Base-by-base conservation (phyloP, 2,329 filamentous ascomycete species). In the Alternaria sp. region DNA sequence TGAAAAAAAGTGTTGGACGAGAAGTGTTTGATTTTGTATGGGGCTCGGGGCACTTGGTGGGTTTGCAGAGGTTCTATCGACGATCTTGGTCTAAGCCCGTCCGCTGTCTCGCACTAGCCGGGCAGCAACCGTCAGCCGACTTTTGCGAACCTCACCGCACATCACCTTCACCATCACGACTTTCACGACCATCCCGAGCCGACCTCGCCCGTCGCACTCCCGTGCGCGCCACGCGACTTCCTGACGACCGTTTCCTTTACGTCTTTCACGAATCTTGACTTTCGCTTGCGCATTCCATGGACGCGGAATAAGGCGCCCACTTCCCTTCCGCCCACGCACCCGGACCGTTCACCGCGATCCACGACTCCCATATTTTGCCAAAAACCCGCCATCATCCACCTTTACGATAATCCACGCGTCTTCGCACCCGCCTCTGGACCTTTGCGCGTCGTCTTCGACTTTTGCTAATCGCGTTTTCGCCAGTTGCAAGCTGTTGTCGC, bases 211-310 rank as follows among this genome's bases (percentile, higher is more conserved):
- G 64, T 68, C 68, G 63, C 69, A 65, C 63, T 64, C 65, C 68
- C 56, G 70, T 70, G 70, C 66, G 61, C 69, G 65, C 57, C 43
- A 47, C 57, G 46, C 64, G 43, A 36, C 51, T 47, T 42, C 59
- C 57, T 62, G 49, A 67, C 68, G 54, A 65, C 66, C 57, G 53
- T 72, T 71, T 68, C 67, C 67, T 70, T 70, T 70, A 65, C 63
- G 44, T 71, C 53, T 51, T 59, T 44, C 63, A 57, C 57, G 42
- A 51, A 34, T 49, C 52, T 64, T 62, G 53, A 52, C 59, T 58
- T 51, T 61, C 26, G 58, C 57, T 61, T 61, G 30, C 61, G 57
- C 65, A 28, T 55, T 52, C 57, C 59, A 66, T 67, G 64, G 59
- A 57, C 66, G 53, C 62, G 57, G 53, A 67, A 56, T 65, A 61